Evolutionary conservation across 352 stramenopile species (phyloP).

Genomic region (Phytopythium ostracodes): DNA sequence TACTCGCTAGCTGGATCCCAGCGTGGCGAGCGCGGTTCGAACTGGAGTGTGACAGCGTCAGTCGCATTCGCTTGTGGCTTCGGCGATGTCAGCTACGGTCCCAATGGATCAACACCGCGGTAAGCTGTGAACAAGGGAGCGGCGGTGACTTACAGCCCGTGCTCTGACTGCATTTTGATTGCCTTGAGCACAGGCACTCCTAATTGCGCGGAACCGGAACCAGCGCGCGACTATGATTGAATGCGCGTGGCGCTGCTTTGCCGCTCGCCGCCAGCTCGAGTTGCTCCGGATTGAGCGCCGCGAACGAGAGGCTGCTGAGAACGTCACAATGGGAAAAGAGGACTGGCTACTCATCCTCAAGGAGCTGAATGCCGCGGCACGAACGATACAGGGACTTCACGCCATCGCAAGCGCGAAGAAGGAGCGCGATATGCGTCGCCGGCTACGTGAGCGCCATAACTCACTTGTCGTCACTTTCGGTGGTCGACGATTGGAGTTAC

Average conservation of each 20-base stretch:
- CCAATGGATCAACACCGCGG: background rate
- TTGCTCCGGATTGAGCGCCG: constrained; percentile 21
- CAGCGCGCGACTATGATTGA: constrained; percentile 37
- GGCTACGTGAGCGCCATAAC: constrained; percentile 32
- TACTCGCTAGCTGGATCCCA: constrained; percentile 32
- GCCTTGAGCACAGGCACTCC: constrained; percentile 8
- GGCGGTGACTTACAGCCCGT: background rate
- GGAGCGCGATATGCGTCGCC: constrained; percentile 25
- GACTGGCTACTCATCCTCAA: constrained; percentile 40
- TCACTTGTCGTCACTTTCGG: constrained; percentile 33
- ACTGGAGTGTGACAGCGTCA: constrained; percentile 16
- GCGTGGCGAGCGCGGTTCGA: constrained; percentile 41
- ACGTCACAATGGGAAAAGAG: constrained; percentile 32
- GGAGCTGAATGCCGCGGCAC: constrained; percentile 30
- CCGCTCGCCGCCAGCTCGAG: constrained; percentile 18
- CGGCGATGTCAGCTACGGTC: background rate
- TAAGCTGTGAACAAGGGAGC: background rate
- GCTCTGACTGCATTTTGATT: background rate
- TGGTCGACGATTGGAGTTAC: constrained; percentile 21
- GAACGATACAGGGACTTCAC: constrained; percentile 51
- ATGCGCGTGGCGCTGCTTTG: constrained; percentile 34
- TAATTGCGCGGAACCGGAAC: constrained; percentile 30
- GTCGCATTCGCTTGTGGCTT: background rate
- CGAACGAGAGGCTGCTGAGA: constrained; percentile 30
- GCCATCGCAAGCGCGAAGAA: constrained; percentile 32